Conservation (phyloP, 2,329 filamentous ascomycete species). For the Hypocreales sp. region DNA sequence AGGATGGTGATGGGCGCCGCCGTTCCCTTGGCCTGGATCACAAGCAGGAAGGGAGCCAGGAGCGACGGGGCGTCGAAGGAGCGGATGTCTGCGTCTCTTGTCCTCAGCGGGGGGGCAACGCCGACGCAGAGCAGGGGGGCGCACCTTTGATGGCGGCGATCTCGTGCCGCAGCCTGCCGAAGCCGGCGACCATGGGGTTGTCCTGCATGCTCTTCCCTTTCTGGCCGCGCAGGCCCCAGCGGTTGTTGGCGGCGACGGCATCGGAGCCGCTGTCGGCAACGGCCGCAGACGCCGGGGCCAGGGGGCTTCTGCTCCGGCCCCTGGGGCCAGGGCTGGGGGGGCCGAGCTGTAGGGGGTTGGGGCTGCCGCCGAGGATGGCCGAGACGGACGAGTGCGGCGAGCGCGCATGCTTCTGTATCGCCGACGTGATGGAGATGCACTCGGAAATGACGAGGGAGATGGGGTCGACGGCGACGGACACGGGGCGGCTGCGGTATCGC, state of each 20-base stretch:
- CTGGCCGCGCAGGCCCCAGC: constrained; percentile 89
- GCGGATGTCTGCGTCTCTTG: constrained; percentile 51
- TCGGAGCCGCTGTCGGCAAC: constrained; percentile 32
- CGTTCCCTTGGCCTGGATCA: constrained; percentile 90
- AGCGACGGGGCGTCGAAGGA: constrained; percentile 80
- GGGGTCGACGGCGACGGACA: constrained; percentile 76
- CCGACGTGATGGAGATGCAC: constrained; percentile 96
- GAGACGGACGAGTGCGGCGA: constrained; percentile 94
- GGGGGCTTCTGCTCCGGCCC: constrained; percentile 25
- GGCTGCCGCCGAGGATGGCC: constrained; percentile 74
- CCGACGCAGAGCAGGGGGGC: background rate
- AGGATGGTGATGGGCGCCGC: constrained; percentile 93
- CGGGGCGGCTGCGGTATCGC: constrained; percentile 43
- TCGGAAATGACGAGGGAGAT: constrained; percentile 92
- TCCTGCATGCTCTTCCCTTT: constrained; percentile 96
- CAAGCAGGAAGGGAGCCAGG: constrained; percentile 86
- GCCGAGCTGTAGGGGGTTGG: constrained; percentile 39
- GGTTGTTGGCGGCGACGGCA: constrained; percentile 44
- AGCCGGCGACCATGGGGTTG: constrained; percentile 89
- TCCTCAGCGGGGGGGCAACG: background rate
- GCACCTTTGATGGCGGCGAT: constrained; percentile 69
- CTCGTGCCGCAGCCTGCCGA: constrained; percentile 77
- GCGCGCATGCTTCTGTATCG: constrained; percentile 93
- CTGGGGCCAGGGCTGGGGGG: constrained; percentile 26
- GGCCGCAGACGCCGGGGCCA: constrained; percentile 10